Evolutionary conservation across 345 rosid species (phyloP), one percentile per base, ranked within the genome.

Genomic region (Lagerstroemia speciosa): DNA sequence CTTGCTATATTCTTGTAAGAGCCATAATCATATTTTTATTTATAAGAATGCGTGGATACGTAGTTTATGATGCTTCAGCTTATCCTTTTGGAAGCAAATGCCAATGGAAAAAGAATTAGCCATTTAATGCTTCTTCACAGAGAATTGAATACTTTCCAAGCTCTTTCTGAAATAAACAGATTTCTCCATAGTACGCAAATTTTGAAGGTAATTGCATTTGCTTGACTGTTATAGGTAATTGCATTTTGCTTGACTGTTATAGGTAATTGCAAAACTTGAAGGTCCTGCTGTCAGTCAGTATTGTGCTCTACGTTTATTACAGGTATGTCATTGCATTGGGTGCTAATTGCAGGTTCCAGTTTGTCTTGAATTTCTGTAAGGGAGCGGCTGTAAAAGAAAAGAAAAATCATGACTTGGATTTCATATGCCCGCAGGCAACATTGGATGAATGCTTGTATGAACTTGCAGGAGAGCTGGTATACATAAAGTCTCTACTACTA

Each of bases 381-480:
- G 52, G 72, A 62, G 57, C 53, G 46, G 26, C 34, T 68, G 3
- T 50, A n/a, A 79, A 66, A 32, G 53, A 33, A 64, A 57, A 37
- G 57, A 63, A 64, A 77, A 72, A 43, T 66, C 74, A 34, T 79
- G 63, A 41, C 63, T 62, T 1, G 3, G 31, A 26, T 64, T 62
- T 48, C 45, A 26, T 26, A 60, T 41, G 29, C 48, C 37, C 64
- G 77, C 92, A 94, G 98, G 98, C 96, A 62, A 94, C 97, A 64
- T 97, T 94, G 46, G 96, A 94, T 29, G 99, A 94, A 74, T 91
- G 95, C 55, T 79, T 94, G 68, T 94, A 94, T 80, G 99, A 94
- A 80, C 99, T 94, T 78, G 96, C 96, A 68, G 99, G 99, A 74
- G 99, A 94, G 83, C 86, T 94, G 88, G 99, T 94, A 88, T 67